A percentile compares a stretch with the other conserved stretches of the same genome.
These are phyloP conservation scores for Colletotrichum tofieldiae DNA, from an alignment of 2,329 filamentous ascomycete species.

Conservation along the genomic window DNA sequence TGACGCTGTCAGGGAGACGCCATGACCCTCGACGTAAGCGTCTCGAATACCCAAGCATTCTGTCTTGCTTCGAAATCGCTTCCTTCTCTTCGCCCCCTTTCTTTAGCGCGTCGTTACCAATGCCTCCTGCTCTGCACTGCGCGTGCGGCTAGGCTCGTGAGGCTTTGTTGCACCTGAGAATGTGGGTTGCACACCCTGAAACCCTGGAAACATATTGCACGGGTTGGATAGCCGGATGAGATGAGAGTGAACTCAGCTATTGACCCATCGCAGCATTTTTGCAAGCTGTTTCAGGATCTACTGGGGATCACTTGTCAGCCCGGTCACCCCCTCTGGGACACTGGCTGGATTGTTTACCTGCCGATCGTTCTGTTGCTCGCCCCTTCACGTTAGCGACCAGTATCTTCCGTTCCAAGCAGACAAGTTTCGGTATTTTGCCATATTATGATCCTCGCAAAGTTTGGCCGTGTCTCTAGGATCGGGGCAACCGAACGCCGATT, in stretches of 20 bases:
- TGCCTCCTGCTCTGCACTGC: slow-evolving; percentile 1
- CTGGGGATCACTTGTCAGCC: slow-evolving; percentile 17
- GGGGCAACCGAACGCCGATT: background rate
- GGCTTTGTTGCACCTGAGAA: slow-evolving; percentile 35
- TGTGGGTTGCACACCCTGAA: slow-evolving; percentile 34
- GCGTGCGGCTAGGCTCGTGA: slow-evolving; percentile 10
- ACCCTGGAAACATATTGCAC: slow-evolving; percentile 18
- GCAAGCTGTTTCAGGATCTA: slow-evolving; percentile 26
- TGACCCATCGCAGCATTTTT: slow-evolving; percentile 30
- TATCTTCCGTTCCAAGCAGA: slow-evolving; percentile 28
- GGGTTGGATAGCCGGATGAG: slow-evolving; percentile 6
- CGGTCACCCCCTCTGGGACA: background rate
- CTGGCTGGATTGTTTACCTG: slow-evolving; percentile 19
- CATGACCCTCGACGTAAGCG: slow-evolving; percentile 10
- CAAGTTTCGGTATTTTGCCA: slow-evolving; percentile 7
- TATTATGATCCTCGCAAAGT: slow-evolving; percentile 30
- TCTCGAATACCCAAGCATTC: slow-evolving; percentile 9
- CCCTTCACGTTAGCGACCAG: slow-evolving; percentile 18
- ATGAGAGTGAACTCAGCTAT: slow-evolving; percentile 8
- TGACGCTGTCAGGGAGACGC: slow-evolving; percentile 23
- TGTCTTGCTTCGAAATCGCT: slow-evolving; percentile 26
- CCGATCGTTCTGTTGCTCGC: slow-evolving; percentile 21
- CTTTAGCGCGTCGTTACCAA: slow-evolving; percentile 17
- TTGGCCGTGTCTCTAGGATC: slow-evolving; percentile 21
- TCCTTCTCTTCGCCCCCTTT: slow-evolving; percentile 10